Base-by-base conservation (phyloP, 2,329 filamentous ascomycete genomes). In the Venturia oleaginea region DNA sequence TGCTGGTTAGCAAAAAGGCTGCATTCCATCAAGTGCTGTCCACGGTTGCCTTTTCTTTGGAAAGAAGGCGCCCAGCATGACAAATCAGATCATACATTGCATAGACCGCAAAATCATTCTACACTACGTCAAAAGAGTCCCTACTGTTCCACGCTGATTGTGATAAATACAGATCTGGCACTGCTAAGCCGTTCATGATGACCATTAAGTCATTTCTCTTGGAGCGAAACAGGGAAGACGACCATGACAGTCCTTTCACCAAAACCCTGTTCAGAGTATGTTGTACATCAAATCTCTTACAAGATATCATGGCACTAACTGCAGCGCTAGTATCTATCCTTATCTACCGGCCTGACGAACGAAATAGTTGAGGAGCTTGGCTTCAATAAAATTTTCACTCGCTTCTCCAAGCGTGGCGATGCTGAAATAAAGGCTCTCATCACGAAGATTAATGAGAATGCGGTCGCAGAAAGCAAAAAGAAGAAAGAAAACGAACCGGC, bases 371-470 rank as follows among this genome's bases (percentile, higher is more conserved):
- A 86, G 68, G 86, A 83, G 66, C 83, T 85, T 48, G 89, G 89
- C 70, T 83, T 91, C 64, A 82, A 84, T 65, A 85, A 83, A 64
- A 82, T 89, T 19, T 80, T 86, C 48, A 84, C 84, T 66, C 81
- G 84, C 10, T 84, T 88, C 70, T 81, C 80, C 66, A 86, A 84
- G 70, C 86, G 85, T 69, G 87, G 85, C 32, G 86, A 89, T 69
- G 80, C 83, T 0, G 83, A 87, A 62, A 83, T 85, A 59, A 87
- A 87, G 69, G 80, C 80, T 4, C 76, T 87, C 59, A 83, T 88
- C 4, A 80, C 81, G 42, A 80, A 81, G 66, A 86, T 88, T 59
- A 74, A 81, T 71, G 71, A 78, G 67, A 69, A 73, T 60, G 75
- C 72, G 60, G 69, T 67, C 46, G 67, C 68, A 61, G 71, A 73